phyloP scores from a whole-genome alignment of 2,329 filamentous ascomycete species.

The Alternaria ventricosa region DNA sequence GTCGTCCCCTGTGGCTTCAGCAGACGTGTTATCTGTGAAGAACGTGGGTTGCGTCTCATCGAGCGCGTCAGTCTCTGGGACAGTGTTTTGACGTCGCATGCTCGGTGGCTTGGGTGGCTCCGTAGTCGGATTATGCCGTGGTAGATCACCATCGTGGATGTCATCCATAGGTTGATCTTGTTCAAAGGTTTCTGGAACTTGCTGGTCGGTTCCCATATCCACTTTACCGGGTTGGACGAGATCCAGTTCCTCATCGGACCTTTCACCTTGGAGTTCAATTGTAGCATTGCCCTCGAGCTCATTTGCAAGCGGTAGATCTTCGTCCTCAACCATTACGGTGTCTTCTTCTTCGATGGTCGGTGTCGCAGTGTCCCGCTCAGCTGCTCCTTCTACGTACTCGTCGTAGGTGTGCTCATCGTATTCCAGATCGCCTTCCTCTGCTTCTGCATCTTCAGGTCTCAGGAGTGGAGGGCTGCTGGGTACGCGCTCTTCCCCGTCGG shows the following conservation, averaged over 20 bases:
- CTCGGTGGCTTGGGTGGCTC: slow-evolving; percentile 14
- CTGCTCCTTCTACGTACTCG: slow-evolving; percentile 19
- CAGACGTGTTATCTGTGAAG: slow-evolving; percentile 16
- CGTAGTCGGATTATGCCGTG: background rate
- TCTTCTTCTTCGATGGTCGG: slow-evolving; percentile 23
- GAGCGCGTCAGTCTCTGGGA: slow-evolving; percentile 44
- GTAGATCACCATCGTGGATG: background rate
- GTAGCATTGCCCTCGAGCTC: slow-evolving; percentile 14
- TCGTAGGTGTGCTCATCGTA: slow-evolving; percentile 36
- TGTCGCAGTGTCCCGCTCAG: slow-evolving; percentile 9
- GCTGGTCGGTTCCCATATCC: slow-evolving; percentile 18
- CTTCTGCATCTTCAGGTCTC: slow-evolving; percentile 21
- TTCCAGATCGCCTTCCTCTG: slow-evolving; percentile 30
- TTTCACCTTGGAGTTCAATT: background rate
- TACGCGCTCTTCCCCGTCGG: slow-evolving; percentile 38
- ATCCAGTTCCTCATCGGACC: slow-evolving; percentile 13
- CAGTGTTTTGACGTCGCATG: slow-evolving; percentile 34
- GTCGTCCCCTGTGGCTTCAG: background rate
- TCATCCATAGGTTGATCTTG: slow-evolving; percentile 9
- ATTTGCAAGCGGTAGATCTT: slow-evolving; percentile 29
- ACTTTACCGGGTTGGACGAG: slow-evolving; percentile 14
- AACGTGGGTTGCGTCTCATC: slow-evolving; percentile 43
- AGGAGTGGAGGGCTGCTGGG: slow-evolving; percentile 47
- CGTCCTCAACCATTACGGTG: slow-evolving; percentile 25
- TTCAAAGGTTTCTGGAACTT: slow-evolving; percentile 34